phyloP scores from a whole-genome alignment of 768 basidiomycete species.

The Roridomyces roridus region DNA sequence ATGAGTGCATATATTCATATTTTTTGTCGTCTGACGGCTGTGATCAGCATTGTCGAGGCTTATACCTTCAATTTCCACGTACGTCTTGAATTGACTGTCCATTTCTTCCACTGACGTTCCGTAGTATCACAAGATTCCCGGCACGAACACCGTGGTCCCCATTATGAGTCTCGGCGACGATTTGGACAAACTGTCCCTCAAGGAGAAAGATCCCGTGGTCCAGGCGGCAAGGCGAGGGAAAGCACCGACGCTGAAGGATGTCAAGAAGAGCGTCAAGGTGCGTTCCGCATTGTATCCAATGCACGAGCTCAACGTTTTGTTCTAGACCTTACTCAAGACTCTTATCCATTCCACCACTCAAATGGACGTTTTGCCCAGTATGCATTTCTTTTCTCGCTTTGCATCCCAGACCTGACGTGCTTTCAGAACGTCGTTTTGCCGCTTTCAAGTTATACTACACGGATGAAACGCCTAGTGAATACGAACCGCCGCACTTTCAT shows the following conservation, averaged over 20 bases:
- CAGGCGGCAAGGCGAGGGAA: constrained; percentile 65
- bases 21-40: constrained; percentile 3
- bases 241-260: constrained; percentile 77
- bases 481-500: constrained; percentile 84
- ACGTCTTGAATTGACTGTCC: constrained; percentile 14
- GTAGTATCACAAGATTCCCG: constrained; percentile 77
- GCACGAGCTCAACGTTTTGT: neutral
- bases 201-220: constrained; percentile 60
- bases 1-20: constrained; percentile 39
- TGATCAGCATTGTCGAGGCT: constrained; percentile 78
- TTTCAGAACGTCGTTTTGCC: constrained; percentile 78
- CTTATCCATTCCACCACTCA: constrained; percentile 79
- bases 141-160: constrained; percentile 64
- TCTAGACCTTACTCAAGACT: constrained; percentile 75
- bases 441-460: constrained; percentile 90
- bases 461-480: constrained; percentile 77
- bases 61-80: constrained; percentile 90
- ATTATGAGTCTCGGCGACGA: constrained; percentile 76
- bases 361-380: constrained; percentile 83
- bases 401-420: neutral
- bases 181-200: constrained; percentile 56
- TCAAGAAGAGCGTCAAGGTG: constrained; percentile 84
- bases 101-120: neutral
- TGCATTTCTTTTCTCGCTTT: constrained; percentile 28
- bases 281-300: neutral